phyloP scores from a whole-genome alignment of 352 stramenopile genomes.

The Thraustochytrium striatum region DNA sequence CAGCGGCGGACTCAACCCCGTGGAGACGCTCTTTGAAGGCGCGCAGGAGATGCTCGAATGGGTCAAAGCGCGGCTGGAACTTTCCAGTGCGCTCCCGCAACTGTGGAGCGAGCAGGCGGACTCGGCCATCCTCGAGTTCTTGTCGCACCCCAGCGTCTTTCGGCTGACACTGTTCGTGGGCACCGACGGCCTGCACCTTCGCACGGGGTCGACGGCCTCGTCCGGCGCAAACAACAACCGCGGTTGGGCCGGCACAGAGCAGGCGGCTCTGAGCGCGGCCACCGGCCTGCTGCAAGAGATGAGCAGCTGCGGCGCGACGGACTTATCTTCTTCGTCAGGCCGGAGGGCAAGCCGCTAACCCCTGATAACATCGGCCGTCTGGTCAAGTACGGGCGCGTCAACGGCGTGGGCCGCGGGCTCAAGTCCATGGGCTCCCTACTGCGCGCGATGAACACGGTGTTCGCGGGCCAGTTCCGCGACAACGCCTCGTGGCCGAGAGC shows the following conservation, averaged over 20 bases:
- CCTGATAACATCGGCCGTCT: conserved; percentile 46
- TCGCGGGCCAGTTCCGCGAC: conserved; percentile 51
- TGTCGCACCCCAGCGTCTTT: conserved; percentile 42
- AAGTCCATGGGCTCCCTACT: conserved; percentile 51
- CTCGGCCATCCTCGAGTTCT: conserved; percentile 31
- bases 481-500: conserved; percentile 78
- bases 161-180: conserved; percentile 38
- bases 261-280: not conserved
- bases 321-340: conserved; percentile 54
- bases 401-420: not conserved
- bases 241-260: not conserved
- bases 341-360: conserved; percentile 50
- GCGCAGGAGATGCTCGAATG: conserved; percentile 49
- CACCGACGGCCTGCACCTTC: conserved; percentile 38
- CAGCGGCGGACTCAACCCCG: too few relatives aligned
- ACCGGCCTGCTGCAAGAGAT: conserved; percentile 34
- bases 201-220: not conserved
- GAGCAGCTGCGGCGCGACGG: not conserved
- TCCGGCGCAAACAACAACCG: not conserved
- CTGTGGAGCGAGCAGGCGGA: conserved; percentile 36
- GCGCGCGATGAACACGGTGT: conserved; percentile 52
- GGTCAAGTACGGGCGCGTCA: conserved; percentile 51
- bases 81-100: not conserved
- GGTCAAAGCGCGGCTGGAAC: conserved; percentile 5
- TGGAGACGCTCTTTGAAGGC: conserved; percentile 43